phyloP scores from a whole-genome alignment of 73 alveolate species.

The Paramecium sexaurelia region DNA sequence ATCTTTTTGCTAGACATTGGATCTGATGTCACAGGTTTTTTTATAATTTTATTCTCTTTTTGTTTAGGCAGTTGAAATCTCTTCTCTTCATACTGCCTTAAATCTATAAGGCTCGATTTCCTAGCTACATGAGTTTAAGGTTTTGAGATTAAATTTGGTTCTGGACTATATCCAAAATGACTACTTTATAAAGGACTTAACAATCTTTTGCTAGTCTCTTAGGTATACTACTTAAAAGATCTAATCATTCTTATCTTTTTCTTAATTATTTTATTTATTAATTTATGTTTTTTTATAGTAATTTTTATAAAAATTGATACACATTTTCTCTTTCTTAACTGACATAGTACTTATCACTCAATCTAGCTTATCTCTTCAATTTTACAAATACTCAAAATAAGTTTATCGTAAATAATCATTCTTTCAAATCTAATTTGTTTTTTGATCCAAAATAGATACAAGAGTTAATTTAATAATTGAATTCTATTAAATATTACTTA shows the following conservation, averaged over 20 bases:
- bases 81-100: background rate
- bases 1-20: slow-evolving; percentile 31
- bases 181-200: background rate
- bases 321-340: background rate
- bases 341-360: background rate
- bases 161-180: slow-evolving; percentile 50
- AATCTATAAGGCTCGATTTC: slow-evolving; percentile 10
- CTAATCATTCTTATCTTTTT: background rate
- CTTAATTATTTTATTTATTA: background rate
- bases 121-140: background rate
- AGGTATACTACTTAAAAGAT: slow-evolving; percentile 4
- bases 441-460: too few relatives aligned
- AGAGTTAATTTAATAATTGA: background rate
- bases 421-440: background rate
- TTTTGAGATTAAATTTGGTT: background rate
- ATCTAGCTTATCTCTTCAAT: background rate
- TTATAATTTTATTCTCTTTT: background rate
- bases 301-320: background rate
- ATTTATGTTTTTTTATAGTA: background rate
- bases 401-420: background rate
- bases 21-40: background rate
- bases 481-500: too few relatives aligned
- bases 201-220: background rate
- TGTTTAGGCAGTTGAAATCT: background rate
- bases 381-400: background rate